phyloP scores from a whole-genome alignment of 2,329 filamentous ascomycete genomes.

The Colletotrichum scovillei region DNA sequence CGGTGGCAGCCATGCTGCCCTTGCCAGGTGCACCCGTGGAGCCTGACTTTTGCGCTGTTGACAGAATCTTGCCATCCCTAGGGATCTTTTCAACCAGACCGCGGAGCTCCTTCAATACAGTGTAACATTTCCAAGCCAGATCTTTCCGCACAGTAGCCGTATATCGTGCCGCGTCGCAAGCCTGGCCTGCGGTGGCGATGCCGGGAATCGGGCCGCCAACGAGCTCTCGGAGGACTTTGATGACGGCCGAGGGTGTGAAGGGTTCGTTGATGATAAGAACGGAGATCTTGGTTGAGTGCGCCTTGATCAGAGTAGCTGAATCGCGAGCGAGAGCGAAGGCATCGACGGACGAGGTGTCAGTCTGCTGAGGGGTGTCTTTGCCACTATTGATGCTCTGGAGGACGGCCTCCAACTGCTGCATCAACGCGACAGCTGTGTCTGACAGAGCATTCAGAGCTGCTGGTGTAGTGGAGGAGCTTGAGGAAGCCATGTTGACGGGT shows the following conservation, averaged over 20 bases:
- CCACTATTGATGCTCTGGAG: slow-evolving; percentile 53
- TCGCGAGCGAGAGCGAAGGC: slow-evolving; percentile 78
- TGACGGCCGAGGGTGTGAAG: slow-evolving; percentile 83
- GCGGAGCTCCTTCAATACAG: slow-evolving; percentile 71
- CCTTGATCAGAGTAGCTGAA: slow-evolving; percentile 78
- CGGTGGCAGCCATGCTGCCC: slow-evolving; percentile 74
- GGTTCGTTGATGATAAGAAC: slow-evolving; percentile 88
- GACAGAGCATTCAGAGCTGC: slow-evolving; percentile 53
- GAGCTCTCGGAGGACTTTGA: slow-evolving; percentile 78
- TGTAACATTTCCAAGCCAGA: slow-evolving; percentile 67
- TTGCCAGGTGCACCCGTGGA: slow-evolving; percentile 50
- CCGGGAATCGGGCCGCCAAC: slow-evolving; percentile 78
- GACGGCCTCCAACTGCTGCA: slow-evolving; percentile 55
- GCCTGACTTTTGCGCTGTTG: slow-evolving; percentile 59
- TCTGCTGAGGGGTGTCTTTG: slow-evolving; percentile 31
- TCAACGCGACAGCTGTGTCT: slow-evolving; percentile 49
- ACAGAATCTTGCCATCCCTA: slow-evolving; percentile 64
- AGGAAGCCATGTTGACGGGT: slow-evolving; percentile 14
- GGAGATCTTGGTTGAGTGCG: slow-evolving; percentile 88
- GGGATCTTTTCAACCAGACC: slow-evolving; percentile 71
- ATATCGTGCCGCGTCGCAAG: slow-evolving; percentile 71
- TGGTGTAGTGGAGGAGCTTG: slow-evolving; percentile 42
- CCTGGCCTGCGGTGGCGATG: slow-evolving; percentile 76
- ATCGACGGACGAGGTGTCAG: slow-evolving; percentile 52
- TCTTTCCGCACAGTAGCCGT: slow-evolving; percentile 73